Conservation (phyloP, 306 rosid genomes). For the Datisca glomerata region DNA sequence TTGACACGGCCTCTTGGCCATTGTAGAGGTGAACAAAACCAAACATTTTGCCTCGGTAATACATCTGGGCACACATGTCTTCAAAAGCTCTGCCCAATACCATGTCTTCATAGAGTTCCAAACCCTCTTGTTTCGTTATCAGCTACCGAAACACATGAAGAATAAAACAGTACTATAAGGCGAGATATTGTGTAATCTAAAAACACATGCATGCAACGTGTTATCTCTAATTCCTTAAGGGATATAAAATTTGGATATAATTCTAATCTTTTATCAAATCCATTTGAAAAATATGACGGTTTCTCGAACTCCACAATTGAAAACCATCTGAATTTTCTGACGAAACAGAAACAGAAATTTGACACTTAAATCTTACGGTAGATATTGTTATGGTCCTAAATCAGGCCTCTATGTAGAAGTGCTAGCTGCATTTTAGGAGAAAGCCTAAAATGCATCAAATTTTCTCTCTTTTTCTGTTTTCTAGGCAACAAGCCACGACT, state of each 20-base stretch:
- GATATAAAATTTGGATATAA: background rate
- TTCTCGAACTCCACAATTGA: background rate
- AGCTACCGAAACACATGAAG: constrained; percentile 51
- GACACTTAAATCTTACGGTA: too few relatives aligned
- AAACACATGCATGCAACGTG: constrained; percentile 8
- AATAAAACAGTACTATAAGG: too few relatives aligned
- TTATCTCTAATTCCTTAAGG: too few relatives aligned
- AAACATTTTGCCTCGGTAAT: constrained; percentile 92
- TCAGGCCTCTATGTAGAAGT: too few relatives aligned
- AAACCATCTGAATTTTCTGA: constrained; percentile 5
- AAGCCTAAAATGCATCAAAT: too few relatives aligned
- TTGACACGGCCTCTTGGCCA: constrained; percentile 98
- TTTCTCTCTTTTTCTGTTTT: too few relatives aligned
- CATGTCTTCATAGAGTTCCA: constrained; percentile 93
- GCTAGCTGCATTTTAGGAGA: too few relatives aligned
- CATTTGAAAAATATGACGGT: too few relatives aligned
- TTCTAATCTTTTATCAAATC: background rate
- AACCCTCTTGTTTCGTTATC: constrained; percentile 78
- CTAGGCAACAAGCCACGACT: too few relatives aligned
- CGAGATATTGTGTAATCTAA: too few relatives aligned
- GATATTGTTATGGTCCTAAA: too few relatives aligned
- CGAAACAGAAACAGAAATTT: too few relatives aligned
- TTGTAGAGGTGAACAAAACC: constrained; percentile 98
- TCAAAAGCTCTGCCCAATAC: constrained; percentile 78
- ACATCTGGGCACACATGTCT: constrained; percentile 99